phyloP scores from a whole-genome alignment of 1,284 basidiomycete species.

The Melampsora larici-populina region DNA sequence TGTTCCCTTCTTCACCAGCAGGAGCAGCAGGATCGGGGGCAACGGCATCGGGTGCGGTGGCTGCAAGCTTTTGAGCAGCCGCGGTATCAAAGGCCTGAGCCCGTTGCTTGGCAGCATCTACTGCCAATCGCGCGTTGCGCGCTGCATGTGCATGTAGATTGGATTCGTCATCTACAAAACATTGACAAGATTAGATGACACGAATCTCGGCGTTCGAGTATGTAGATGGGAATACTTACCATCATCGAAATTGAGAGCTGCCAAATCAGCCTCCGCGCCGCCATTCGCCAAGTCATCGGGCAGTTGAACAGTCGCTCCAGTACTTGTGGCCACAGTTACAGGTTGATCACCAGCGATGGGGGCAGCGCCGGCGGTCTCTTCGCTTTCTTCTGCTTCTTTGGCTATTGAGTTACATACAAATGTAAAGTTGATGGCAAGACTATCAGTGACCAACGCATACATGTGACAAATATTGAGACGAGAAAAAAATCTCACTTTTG shows the following conservation, averaged over 20 bases:
- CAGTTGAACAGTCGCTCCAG: conserved; percentile 49
- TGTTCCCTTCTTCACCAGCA: conserved; percentile 20
- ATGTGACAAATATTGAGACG: conserved; percentile 6
- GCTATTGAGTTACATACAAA: conserved; percentile 58
- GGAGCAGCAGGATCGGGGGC: conserved; percentile 47
- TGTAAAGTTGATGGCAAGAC: conserved; percentile 40
- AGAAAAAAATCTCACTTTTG: conserved; percentile 70
- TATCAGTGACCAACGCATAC: conserved; percentile 27
- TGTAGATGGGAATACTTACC: conserved; percentile 58
- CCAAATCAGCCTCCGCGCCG: conserved; percentile 61
- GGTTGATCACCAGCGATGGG: conserved; percentile 53
- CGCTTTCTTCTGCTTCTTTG: conserved; percentile 77
- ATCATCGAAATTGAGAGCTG: conserved; percentile 90
- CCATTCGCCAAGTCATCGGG: conserved; percentile 65
- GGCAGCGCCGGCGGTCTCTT: conserved; percentile 57
- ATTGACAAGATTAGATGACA: not conserved
- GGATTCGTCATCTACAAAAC: conserved; percentile 71
- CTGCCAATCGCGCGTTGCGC: conserved; percentile 83
- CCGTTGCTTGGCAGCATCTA: conserved; percentile 72
- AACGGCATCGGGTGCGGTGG: conserved; percentile 55
- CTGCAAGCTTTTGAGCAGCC: conserved; percentile 63
- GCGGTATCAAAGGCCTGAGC: conserved; percentile 82
- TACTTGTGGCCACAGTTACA: conserved; percentile 49
- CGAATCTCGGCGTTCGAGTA: conserved; percentile 8
- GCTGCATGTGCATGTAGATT: conserved; percentile 85